A percentile compares a stretch with the other conserved stretches of the same genome.
Evolutionary conservation across 805 yeast genomes (phyloP).

Genomic region (Lipomyces yamanashiensis): DNA sequence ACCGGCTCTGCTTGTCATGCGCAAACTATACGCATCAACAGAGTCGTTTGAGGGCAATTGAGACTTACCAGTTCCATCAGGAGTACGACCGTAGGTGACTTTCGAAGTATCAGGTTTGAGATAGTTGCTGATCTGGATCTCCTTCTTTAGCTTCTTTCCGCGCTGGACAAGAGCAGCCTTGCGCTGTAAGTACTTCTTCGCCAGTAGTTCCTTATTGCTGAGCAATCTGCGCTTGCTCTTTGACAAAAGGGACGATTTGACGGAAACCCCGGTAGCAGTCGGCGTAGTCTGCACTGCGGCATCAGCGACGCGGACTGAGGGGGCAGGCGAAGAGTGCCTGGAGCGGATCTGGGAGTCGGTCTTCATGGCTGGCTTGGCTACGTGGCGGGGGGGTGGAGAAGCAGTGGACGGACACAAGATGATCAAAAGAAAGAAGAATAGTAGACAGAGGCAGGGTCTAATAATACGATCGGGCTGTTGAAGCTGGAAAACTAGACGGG

Average conservation of each 20-base stretch:
- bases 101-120: constrained; percentile 30
- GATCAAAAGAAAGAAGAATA: not conserved
- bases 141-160: constrained; percentile 35
- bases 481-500: constrained; percentile 2
- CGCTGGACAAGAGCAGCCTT: constrained; percentile 32
- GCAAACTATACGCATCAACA: too few species aligned
- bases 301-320: constrained; percentile 9
- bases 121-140: constrained; percentile 29
- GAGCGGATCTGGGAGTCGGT: constrained; percentile 30
- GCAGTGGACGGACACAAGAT: not conserved
- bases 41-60: too few species aligned
- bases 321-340: constrained; percentile 30
- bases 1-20: not conserved
- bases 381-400: too few species aligned
- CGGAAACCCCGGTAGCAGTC: constrained; percentile 15
- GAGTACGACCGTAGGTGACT: constrained; percentile 41
- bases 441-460: not conserved
- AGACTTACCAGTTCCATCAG: constrained; percentile 42
- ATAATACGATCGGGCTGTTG: constrained; percentile 8
- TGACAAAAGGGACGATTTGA: constrained; percentile 27
- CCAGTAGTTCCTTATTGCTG: constrained; percentile 30
- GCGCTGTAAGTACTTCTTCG: constrained; percentile 33
- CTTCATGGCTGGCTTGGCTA: constrained; percentile 3
- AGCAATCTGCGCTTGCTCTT: constrained; percentile 32
- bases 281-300: constrained; percentile 11